A percentile compares a stretch with the other conserved stretches of the same genome.
Conservation (phyloP, 73 alveolate species). For the Paramecium caudatum region DNA sequence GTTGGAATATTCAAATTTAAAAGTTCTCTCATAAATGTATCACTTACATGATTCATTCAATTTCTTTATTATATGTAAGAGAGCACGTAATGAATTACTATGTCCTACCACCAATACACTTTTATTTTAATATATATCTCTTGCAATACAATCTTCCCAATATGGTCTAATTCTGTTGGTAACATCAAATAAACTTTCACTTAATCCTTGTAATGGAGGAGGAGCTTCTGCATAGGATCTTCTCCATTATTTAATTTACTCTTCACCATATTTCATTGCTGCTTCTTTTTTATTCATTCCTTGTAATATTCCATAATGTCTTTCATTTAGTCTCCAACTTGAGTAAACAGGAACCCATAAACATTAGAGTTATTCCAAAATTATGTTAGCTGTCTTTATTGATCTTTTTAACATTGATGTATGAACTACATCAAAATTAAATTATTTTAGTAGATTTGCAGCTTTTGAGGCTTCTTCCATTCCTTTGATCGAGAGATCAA, state of each 20-base stretch:
- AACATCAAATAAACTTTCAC: neutral
- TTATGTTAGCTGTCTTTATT: neutral
- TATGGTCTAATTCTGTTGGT: neutral
- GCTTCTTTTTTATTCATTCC: conserved; percentile 31
- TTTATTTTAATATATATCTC: neutral
- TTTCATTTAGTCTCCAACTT: neutral
- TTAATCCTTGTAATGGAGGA: neutral
- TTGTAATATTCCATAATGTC: neutral
- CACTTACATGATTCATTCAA: neutral
- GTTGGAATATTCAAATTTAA: conserved; percentile 28
- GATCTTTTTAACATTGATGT: neutral
- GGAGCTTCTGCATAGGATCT: neutral
- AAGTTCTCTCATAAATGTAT: conserved; percentile 1
- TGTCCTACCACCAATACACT: neutral
- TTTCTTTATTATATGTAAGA: neutral
- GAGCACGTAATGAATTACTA: neutral
- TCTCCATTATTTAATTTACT: neutral
- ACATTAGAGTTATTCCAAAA: neutral
- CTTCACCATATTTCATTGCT: neutral
- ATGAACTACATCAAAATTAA: neutral
- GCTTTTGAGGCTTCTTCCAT: neutral
- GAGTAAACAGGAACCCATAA: neutral
- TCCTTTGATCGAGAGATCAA: neutral
- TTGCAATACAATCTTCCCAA: conserved; percentile 37
- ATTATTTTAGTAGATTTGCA: neutral